Conservation (phyloP, 495 filamentous ascomycete species). For the Penicillium tannophilum region DNA sequence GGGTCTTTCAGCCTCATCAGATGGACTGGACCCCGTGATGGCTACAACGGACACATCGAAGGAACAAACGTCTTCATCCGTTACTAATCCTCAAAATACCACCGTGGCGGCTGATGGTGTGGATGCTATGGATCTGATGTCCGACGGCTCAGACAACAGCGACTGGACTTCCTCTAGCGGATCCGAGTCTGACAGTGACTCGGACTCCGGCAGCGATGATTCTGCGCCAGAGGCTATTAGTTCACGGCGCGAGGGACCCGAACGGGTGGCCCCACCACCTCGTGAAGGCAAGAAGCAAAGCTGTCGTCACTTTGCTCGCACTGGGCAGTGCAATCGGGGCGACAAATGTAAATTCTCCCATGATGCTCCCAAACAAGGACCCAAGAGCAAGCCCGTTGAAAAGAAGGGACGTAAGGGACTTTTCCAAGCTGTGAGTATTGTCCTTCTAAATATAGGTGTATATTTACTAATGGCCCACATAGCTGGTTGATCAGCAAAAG, state of each 20-base stretch:
- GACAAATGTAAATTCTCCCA: slow-evolving; percentile 51
- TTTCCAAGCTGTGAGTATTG: slow-evolving; percentile 49
- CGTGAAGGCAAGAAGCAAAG: slow-evolving; percentile 39
- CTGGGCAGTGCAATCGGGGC: slow-evolving; percentile 48
- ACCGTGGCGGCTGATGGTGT: neutral
- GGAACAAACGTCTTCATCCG: neutral
- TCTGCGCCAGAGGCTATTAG: slow-evolving; percentile 46
- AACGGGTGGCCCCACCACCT: slow-evolving; percentile 44
- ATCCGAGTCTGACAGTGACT: slow-evolving; percentile 34
- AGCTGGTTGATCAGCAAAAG: slow-evolving; percentile 53
- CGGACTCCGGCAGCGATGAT: slow-evolving; percentile 38
- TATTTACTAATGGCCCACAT: neutral
- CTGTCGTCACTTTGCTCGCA: slow-evolving; percentile 51
- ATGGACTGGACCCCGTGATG: slow-evolving; percentile 5
- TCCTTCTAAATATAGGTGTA: neutral
- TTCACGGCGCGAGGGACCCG: slow-evolving; percentile 44
- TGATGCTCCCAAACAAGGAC: slow-evolving; percentile 34
- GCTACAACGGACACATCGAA: neutral
- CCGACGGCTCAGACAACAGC: slow-evolving; percentile 3
- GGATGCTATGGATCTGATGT: slow-evolving; percentile 4
- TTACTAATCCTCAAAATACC: neutral
- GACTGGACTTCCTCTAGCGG: slow-evolving; percentile 20
- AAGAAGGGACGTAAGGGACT: slow-evolving; percentile 49
- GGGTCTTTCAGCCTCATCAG: slow-evolving; percentile 7
- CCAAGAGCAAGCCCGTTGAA: slow-evolving; percentile 35